Evolutionary conservation across 495 filamentous ascomycete genomes (phyloP).

Genomic region (Penicillium macrosclerotiorum): DNA sequence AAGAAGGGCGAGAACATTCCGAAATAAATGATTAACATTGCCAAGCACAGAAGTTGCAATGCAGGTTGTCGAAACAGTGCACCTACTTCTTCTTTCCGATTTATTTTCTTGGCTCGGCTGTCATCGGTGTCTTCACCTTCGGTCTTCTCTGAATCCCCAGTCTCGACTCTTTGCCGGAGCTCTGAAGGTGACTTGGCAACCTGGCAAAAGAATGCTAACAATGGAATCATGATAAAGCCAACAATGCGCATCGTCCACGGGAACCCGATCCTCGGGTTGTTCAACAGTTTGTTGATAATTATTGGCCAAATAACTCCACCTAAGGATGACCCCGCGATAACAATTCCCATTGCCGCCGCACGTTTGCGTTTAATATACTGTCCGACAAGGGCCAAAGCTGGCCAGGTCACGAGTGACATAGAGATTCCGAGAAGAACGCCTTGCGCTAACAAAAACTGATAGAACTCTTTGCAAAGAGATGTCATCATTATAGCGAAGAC

Average conservation of each 20-base stretch:
- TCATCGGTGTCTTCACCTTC: background rate
- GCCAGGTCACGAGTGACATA: conserved; percentile 50
- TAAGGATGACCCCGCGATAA: conserved; percentile 53
- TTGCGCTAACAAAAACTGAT: conserved; percentile 62
- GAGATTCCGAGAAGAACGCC: conserved; percentile 53
- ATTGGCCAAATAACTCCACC: conserved; percentile 53
- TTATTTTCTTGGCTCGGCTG: background rate
- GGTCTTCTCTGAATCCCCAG: background rate
- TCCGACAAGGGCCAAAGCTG: conserved; percentile 49
- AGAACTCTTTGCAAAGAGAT: conserved; percentile 56
- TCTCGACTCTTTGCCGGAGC: background rate
- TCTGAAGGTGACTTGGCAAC: conserved; percentile 8
- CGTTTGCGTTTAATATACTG: conserved; percentile 56
- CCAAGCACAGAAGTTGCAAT: conserved; percentile 48
- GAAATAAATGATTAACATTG: conserved; percentile 42
- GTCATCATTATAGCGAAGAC: conserved; percentile 55
- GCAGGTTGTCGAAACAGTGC: conserved; percentile 22
- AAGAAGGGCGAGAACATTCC: conserved; percentile 51
- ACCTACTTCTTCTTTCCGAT: conserved; percentile 15
- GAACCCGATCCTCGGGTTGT: conserved; percentile 39
- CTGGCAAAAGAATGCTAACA: conserved; percentile 54
- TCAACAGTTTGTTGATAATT: conserved; percentile 38
- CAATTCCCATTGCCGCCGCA: conserved; percentile 53
- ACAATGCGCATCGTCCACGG: conserved; percentile 50
- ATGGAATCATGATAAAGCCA: conserved; percentile 49